Percentiles rank a stretch among this genome's conserved stretches.
These are phyloP conservation scores for Hypoxylon intermedium DNA, from an alignment of 495 filamentous ascomycete species.

Conservation along the genomic window DNA sequence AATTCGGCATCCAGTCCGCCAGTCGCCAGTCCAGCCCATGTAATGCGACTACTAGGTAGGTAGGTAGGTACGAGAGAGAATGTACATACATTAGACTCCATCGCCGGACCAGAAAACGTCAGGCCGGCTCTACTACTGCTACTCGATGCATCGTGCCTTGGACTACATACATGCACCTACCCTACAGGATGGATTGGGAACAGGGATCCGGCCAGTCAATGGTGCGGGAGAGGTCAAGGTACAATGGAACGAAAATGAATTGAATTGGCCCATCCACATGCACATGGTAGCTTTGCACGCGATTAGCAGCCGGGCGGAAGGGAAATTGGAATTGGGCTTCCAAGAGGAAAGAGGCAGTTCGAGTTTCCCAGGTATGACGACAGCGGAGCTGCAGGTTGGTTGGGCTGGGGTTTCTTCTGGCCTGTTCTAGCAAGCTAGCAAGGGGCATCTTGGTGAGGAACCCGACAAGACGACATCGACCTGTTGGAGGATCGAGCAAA, in stretches of 20 bases:
- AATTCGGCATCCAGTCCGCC: conserved; percentile 23
- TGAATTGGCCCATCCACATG: too few species aligned
- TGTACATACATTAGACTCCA: too few species aligned
- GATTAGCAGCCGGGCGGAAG: conserved; percentile 21
- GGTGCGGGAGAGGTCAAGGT: too few species aligned
- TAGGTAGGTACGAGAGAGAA: too few species aligned
- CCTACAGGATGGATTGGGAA: conserved; percentile 12
- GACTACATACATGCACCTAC: too few species aligned
- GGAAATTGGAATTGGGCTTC: conserved; percentile 32
- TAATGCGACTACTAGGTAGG: too few species aligned
- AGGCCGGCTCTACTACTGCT: too few species aligned
- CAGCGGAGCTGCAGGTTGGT: conserved; percentile 36
- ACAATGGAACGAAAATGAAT: too few species aligned
- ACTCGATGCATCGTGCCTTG: too few species aligned
- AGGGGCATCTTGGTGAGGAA: conserved; percentile 11
- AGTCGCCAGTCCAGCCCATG: too few species aligned
- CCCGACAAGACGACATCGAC: conserved; percentile 31
- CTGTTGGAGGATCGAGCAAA: conserved; percentile 22
- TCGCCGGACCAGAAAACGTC: too few species aligned
- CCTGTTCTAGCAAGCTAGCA: neutral
- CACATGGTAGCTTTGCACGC: conserved; percentile 20
- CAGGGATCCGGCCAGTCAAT: too few species aligned
- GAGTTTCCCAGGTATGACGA: conserved; percentile 34
- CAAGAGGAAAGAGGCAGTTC: conserved; percentile 30
- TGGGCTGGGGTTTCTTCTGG: conserved; percentile 14